Evolutionary conservation across 148 eudicot genomes (phyloP).

Genomic region (Amaranthus hypochondriacus): DNA sequence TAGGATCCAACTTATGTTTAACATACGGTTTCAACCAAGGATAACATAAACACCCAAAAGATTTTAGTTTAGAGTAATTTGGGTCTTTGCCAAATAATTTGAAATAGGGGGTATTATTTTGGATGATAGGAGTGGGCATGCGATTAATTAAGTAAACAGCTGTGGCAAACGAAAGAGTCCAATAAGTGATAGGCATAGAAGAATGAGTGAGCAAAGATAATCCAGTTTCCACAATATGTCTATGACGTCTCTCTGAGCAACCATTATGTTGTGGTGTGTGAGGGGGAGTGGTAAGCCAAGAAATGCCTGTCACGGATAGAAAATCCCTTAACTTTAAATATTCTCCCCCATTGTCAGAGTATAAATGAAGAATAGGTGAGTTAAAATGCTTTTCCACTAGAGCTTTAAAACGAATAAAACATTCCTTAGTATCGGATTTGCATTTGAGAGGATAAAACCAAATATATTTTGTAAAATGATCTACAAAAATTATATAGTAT

Average conservation of each 20-base stretch:
- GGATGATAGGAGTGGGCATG: too few species aligned
- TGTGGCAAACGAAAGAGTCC: too few species aligned
- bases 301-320: not conserved
- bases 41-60: not conserved
- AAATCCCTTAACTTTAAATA: not conserved
- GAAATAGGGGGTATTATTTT: not conserved
- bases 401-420: not conserved
- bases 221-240: not conserved
- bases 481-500: too few species aligned
- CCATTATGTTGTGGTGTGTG: slow-evolving; percentile 1
- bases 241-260: not conserved
- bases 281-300: not conserved
- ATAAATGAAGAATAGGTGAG: not conserved
- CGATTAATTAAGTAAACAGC: too few species aligned
- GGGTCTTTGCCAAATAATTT: not conserved
- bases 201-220: too few species aligned
- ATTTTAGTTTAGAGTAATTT: too few species aligned
- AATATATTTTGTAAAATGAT: too few species aligned
- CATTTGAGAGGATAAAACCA: too few species aligned
- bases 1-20: not conserved
- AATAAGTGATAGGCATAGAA: too few species aligned
- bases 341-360: not conserved
- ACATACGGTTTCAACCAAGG: not conserved
- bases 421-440: too few species aligned
- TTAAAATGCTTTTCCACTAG: not conserved